Evolutionary conservation across 202 grass and related monocot genomes (phyloP), one percentile per base, ranked within the genome.

Genomic region (Bolboschoenoplectus hybrid): DNA sequence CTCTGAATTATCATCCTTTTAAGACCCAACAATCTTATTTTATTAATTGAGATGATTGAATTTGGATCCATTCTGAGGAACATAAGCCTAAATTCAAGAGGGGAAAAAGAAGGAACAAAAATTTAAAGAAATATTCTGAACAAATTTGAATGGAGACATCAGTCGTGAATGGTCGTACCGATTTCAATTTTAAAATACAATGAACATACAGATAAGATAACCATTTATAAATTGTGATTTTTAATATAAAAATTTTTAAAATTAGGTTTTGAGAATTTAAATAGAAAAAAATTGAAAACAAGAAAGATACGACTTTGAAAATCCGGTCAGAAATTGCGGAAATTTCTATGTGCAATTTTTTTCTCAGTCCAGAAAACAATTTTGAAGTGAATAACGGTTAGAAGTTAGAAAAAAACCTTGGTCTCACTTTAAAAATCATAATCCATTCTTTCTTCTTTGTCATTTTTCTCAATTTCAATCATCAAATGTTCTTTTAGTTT

Each of bases 21-120:
- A 36, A 45, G 26, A 9, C 16, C 13, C 49, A n/a, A 58, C 51
- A 58, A 79, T 60, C 35, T 19, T 58, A 58, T 80, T 80, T 80
- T 80, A 80, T 60, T 43, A 51, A 16, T 76, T 53, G 20, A 76
- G 26, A 76, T 36, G 47, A 36, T 76, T 53, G 34, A 55, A 55
- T 56, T 77, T 53, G 50, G 11, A 56, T 43, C 9, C 26, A 14
- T 43, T 79, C 53, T 14, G 53, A 60, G 9, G 16, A 7, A 80
- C 55, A 80, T 61, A 80, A 80, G 53, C 55, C 53, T 38, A 41
- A 80, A 61, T 80, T 80, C 36, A 1, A 43, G 53, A 61, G 16
- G 55, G 13, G 0, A 43, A 57, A 78, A 3, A 3, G 14, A 13
- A 78, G 9, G 45, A 7, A 36, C 16, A 13, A 8, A 71, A 46